phyloP scores from a whole-genome alignment of 257 asterid species.

The Solanum chiquidenum region DNA sequence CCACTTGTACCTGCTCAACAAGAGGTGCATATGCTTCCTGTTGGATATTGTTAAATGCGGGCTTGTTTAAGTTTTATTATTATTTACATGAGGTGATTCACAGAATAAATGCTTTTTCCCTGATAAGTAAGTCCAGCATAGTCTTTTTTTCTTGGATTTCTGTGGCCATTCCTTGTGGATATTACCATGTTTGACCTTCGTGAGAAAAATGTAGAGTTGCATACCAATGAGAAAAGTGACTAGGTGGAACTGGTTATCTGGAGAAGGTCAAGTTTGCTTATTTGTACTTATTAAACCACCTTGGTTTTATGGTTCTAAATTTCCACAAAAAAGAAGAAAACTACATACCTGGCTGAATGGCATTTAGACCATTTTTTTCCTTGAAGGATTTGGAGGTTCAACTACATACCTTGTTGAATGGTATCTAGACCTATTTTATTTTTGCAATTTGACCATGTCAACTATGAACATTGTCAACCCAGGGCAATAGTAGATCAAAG shows the following conservation, averaged over 20 bases:
- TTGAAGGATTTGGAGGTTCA: neutral
- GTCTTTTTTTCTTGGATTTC: neutral
- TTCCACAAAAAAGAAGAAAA: neutral
- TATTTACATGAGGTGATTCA: neutral
- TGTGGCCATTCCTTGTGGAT: neutral
- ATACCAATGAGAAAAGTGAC: neutral
- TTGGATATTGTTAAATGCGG: neutral
- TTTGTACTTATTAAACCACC: neutral
- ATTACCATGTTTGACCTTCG: neutral
- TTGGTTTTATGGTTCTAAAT: neutral
- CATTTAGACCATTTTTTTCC: neutral
- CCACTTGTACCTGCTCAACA: slow-evolving; percentile 85
- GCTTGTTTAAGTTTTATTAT: neutral
- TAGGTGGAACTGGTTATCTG: neutral
- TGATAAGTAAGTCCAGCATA: neutral
- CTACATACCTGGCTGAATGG: neutral
- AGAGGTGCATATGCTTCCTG: slow-evolving; percentile 41
- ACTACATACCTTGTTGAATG: neutral
- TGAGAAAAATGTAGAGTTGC: neutral
- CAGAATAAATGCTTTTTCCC: neutral
- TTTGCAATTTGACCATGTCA: neutral
- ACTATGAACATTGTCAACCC: neutral
- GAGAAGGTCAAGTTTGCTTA: neutral
- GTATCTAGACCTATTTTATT: neutral
- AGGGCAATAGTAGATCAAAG: neutral